Base-by-base conservation (phyloP, 1,139 yeast species). In the Debaryomyces robertsiae region DNA sequence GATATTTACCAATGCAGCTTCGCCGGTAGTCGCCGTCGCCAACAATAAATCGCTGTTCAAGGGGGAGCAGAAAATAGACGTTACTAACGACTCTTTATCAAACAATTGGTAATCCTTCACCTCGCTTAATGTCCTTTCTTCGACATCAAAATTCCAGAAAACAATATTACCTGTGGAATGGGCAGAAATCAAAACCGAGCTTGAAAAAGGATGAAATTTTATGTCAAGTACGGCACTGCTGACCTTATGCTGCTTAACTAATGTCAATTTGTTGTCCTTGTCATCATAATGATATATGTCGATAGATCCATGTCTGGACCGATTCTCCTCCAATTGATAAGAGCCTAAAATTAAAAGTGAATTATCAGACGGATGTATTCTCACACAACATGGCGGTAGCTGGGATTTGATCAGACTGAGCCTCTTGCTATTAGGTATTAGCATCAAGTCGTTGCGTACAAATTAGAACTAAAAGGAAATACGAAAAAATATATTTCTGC, bases 321-420 rank as follows among this genome's bases (percentile, higher is more conserved):
- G 81, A 16, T 75, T 63, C 10, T 76, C 75, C 41, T 85, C 81
- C 28, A 91, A 67, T 44, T 84, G 79, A 57, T 93, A 93, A 0
- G 96, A 88, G 0, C 97, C 97, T 1, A 88, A 62, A 16, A 87
- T 57, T 2, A 88, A 50, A 11, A 75, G 57, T 0, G 74, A 51
- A 7, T 68, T 60, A 39, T 78, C 75, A 0, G 54, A 46, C 0
- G 89, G 88, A 40, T 79, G 80, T 7, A 79, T 69, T 35, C 82
- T 67, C 6, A 91, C 62, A 42, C 90, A 83, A 57, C 98, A 93
- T 1, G 98, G 97, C 0, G 98, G 98, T 3, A 82, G 64, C 2
- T 65, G 61, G 0, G 90, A 73, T 31, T 59, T 63, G 7, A 68
- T 54, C 1, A 57, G 46, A 9, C 62, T 55, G 9, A 58, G 33